Percentiles rank a stretch among this genome's conserved stretches.
phyloP scores from a whole-genome alignment of 768 basidiomycete genomes.

The Royoungia palumana region DNA sequence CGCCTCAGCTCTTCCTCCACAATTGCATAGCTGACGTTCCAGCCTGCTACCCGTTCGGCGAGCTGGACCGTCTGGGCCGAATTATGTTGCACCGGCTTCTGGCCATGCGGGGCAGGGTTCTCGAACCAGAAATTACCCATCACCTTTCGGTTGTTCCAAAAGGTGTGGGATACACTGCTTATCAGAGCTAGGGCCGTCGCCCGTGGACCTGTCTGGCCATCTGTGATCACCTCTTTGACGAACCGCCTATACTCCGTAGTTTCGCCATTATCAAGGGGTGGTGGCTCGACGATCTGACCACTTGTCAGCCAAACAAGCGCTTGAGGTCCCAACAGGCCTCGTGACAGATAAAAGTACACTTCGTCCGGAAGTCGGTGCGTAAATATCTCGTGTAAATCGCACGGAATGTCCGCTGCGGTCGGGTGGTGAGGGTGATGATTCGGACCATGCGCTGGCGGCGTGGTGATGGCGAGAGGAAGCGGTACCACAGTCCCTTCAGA shows the following conservation, averaged over 20 bases:
- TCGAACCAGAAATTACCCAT: conserved; percentile 77
- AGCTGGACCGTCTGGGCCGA: conserved; percentile 79
- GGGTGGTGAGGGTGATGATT: conserved; percentile 64
- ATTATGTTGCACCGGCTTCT: conserved; percentile 67
- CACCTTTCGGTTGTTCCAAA: conserved; percentile 80
- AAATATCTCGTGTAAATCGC: conserved; percentile 92
- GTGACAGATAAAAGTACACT: conserved; percentile 93
- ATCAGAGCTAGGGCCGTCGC: conserved; percentile 88
- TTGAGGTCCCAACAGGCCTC: conserved; percentile 85
- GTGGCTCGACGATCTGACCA: conserved; percentile 79
- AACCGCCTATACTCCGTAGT: conserved; percentile 93
- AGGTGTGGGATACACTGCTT: conserved; percentile 71
- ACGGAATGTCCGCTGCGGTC: conserved; percentile 84
- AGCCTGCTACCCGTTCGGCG: conserved; percentile 81
- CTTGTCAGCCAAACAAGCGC: conserved; percentile 93
- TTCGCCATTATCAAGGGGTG: conserved; percentile 93
- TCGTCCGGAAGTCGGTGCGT: conserved; percentile 93
- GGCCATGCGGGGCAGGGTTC: conserved; percentile 41
- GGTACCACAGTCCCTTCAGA: conserved; percentile 83
- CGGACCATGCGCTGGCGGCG: conserved; percentile 46
- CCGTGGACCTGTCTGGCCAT: conserved; percentile 89
- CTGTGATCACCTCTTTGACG: conserved; percentile 94
- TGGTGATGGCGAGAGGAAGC: conserved; percentile 65
- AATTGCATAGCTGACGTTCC: conserved; percentile 82
- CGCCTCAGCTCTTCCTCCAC: conserved; percentile 94